A percentile compares a stretch with the other conserved stretches of the same genome.
Conservation (phyloP, 1,139 yeast species). For the Zygoascus sp. region DNA sequence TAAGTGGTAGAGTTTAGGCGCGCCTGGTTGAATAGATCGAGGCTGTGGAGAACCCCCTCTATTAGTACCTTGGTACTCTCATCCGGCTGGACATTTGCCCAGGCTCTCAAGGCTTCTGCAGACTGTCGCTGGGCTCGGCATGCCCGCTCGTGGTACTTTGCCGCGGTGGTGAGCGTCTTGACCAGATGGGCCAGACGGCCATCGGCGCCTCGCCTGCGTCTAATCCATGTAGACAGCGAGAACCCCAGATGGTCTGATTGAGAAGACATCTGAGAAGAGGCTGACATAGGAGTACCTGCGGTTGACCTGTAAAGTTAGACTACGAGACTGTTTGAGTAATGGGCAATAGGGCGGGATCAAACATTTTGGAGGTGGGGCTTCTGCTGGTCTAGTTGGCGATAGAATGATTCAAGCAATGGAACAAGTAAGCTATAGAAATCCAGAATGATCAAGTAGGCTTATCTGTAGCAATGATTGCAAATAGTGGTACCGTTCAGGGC, state of each 20-base stretch:
- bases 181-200: slow-evolving; percentile 16
- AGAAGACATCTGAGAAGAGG: neutral
- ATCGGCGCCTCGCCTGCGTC: slow-evolving; percentile 2
- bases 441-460: too few species aligned
- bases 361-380: too few species aligned
- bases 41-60: slow-evolving; percentile 10
- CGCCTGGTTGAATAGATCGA: slow-evolving; percentile 12
- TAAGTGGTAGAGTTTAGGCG: slow-evolving; percentile 16
- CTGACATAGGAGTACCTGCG: neutral
- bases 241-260: neutral
- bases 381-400: too few species aligned
- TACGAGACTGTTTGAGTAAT: too few species aligned
- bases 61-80: slow-evolving; percentile 15
- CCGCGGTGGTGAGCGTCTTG: slow-evolving; percentile 16
- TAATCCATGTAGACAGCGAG: slow-evolving; percentile 5
- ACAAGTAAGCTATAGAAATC: too few species aligned
- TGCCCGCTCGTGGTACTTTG: slow-evolving; percentile 19
- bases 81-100: slow-evolving; percentile 18
- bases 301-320: neutral
- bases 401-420: too few species aligned
- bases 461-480: too few species aligned
- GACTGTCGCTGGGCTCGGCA: slow-evolving; percentile 14
- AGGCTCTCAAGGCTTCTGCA: slow-evolving; percentile 16
- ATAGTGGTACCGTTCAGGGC: too few species aligned
- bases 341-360: too few species aligned